Base-by-base conservation (phyloP, 2,329 filamentous ascomycete genomes). In the Fonsecaea multimorphosa region DNA sequence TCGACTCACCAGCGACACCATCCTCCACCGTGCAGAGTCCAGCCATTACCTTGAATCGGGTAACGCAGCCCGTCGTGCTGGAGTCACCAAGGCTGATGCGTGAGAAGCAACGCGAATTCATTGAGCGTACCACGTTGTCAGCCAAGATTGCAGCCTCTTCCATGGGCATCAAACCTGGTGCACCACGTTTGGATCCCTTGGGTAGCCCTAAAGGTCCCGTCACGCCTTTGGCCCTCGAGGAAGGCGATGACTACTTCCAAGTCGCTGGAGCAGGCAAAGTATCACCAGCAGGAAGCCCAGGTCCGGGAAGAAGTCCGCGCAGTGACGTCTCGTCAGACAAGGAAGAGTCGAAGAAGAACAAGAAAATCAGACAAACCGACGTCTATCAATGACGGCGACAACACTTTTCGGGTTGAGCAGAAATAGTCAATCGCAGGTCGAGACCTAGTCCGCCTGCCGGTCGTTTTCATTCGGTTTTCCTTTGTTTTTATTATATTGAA, bases 151-250 rank as follows among this genome's bases (percentile, higher is more conserved):
- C 74, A 53, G 67, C 76, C 65, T 69, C 73, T 53, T 66, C 71
- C 55, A 61, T 70, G 65, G 32, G 72, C 67, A 51, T 73, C 71
- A 72, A 77, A 72, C 80, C 80, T n/a, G 76, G 77, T 11, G 78
- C 79, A 16, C 80, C 80, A 7, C 77, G 79, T 5, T 70, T 82
- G 16, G 78, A 80, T 54, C 80, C 80, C 22, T 73, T 81, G 11
- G 75, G 76, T 38, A 82, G 80, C 58, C 80, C 80, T 1, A 71
- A 71, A 19, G 80, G 80, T 1, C 79, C 79, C 0, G 80, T 82
- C 38, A 82, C 80, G 3, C 80, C 80, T 12, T 71, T 82, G 55
- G 77, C 74, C 0, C 73, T 82, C 8, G 73, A 76, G 6, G 76
- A 78, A 61, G 69, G 65, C n/a, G 71, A 68, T 49, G 78, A 77